Conservation (phyloP, 495 filamentous ascomycete species). For the Penicillium dipodomyicola region DNA sequence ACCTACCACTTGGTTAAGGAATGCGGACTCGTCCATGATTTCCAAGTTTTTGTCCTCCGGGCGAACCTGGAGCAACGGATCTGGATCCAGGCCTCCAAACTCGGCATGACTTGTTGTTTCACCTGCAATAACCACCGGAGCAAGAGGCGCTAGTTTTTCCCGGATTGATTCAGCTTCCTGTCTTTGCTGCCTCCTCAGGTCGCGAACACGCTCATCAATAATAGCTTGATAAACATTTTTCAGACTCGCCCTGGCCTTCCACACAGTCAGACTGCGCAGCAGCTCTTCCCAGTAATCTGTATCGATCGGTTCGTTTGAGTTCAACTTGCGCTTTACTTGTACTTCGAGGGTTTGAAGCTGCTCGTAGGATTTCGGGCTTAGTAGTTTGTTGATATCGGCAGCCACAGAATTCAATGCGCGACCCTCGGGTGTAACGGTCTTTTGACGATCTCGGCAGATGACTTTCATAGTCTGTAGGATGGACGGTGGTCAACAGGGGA, state of each 20-base stretch:
- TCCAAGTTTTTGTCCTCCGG: constrained; percentile 66
- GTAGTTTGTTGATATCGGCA: constrained; percentile 80
- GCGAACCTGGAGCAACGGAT: constrained; percentile 66
- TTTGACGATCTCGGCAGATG: constrained; percentile 75
- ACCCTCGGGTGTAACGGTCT: constrained; percentile 64
- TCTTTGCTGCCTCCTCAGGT: constrained; percentile 64
- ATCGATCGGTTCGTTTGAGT: constrained; percentile 89
- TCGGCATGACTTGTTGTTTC: constrained; percentile 19
- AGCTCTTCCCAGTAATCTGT: constrained; percentile 97
- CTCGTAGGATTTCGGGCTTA: constrained; percentile 82
- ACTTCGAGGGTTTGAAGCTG: constrained; percentile 80
- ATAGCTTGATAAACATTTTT: constrained; percentile 77
- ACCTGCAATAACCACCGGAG: constrained; percentile 24
- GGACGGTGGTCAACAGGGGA: constrained; percentile 21
- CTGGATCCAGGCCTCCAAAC: constrained; percentile 58
- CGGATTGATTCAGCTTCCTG: constrained; percentile 65
- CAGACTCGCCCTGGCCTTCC: constrained; percentile 87
- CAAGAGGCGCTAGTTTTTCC: constrained; percentile 53
- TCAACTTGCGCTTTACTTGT: constrained; percentile 79
- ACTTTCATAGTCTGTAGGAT: constrained; percentile 67
- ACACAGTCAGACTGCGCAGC: constrained; percentile 76
- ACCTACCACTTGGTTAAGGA: constrained; percentile 57
- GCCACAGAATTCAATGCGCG: constrained; percentile 78
- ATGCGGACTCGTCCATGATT: constrained; percentile 58
- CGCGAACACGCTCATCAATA: constrained; percentile 67